Evolutionary conservation across 495 filamentous ascomycete species (phyloP), one percentile per base, ranked within the genome.

Genomic region (Penicillium riverlandense): DNA sequence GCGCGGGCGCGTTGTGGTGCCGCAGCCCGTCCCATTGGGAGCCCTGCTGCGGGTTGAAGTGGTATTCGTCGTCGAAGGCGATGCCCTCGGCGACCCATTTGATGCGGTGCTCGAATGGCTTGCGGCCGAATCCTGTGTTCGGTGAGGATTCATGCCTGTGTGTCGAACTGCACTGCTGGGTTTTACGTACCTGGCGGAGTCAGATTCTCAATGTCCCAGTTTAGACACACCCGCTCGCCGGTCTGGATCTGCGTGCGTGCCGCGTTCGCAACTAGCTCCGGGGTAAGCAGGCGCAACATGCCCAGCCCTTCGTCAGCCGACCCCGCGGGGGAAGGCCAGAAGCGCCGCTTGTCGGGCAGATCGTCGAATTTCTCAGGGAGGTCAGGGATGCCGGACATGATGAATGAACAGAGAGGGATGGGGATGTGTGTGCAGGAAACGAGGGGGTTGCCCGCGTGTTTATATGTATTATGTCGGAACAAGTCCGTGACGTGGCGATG

Each of bases 21-120:
- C 82, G 69, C n/a, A 89, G 71, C 13, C 83, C 81, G 53, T 90
- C 86, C 86, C 86, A 89, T 61, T 91, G 86, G 4, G 80, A 84
- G 22, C 78, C 77, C 51, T 78, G 76, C 55, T 90, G 85, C 0
- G 85, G 88, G 59, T 90, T 90, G 60, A 89, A 73, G 22, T 76
- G 72, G 46, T 86, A 82, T 45, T 84, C 71, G 48, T 88, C 84
- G 49, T 86, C 81, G 44, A 81, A 79, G 2, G 74, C 75, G 9
- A 71, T 35, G n/a, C 68, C 69, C 29, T 68, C 62, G 4, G 48
- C 48, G 3, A 80, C 65, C 47, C 62, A 63, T 59, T 79, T 79
- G 55, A 82, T 75, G 40, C 65, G 54, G 48, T 80, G 78, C 38
- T 76, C 66, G 52, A 82, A 82, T 34, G 61, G 53, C 43, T 76